Evolutionary conservation across 257 asterid genomes (phyloP).

Genomic region (Avicennia marina): DNA sequence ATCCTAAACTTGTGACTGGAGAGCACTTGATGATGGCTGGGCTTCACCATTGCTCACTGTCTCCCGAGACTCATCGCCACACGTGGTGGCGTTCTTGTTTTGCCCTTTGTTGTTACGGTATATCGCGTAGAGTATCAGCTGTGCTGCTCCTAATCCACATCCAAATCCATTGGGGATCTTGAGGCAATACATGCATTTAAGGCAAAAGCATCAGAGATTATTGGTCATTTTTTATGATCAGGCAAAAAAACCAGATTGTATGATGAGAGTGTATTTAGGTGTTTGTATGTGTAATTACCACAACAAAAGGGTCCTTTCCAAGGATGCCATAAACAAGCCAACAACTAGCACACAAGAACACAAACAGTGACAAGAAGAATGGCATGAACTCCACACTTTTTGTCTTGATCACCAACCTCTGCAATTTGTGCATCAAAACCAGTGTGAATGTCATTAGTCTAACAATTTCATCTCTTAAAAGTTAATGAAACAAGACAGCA

Average conservation of each 20-base stretch:
- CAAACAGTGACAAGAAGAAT: conserved; percentile 62
- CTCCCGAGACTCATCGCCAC: too few species aligned
- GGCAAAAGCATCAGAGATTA: background rate
- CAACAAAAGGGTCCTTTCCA: conserved; percentile 71
- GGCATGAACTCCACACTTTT: conserved; percentile 93
- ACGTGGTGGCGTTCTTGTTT: too few species aligned
- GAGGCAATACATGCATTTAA: conserved; percentile 9
- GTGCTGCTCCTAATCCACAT: conserved; percentile 60
- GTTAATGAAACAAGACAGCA: too few species aligned
- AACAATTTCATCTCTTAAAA: too few species aligned
- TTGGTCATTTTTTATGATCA: background rate
- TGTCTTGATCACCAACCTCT: conserved; percentile 78
- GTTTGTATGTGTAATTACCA: conserved; percentile 39
- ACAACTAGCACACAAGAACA: conserved; percentile 71
- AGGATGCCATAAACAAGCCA: conserved; percentile 80
- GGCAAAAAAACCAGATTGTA: too few species aligned
- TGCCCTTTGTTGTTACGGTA: conserved; percentile 54
- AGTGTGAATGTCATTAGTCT: too few species aligned
- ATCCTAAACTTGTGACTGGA: too few species aligned
- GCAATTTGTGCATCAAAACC: conserved; percentile 15
- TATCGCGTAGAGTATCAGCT: conserved; percentile 62
- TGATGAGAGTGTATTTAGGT: background rate
- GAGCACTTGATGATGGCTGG: too few species aligned
- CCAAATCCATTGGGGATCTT: conserved; percentile 87
- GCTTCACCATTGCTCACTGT: too few species aligned